These are phyloP conservation scores for Fusarium subtropicale DNA, from an alignment of 2,329 filamentous ascomycete genomes.

Conservation along the genomic window DNA sequence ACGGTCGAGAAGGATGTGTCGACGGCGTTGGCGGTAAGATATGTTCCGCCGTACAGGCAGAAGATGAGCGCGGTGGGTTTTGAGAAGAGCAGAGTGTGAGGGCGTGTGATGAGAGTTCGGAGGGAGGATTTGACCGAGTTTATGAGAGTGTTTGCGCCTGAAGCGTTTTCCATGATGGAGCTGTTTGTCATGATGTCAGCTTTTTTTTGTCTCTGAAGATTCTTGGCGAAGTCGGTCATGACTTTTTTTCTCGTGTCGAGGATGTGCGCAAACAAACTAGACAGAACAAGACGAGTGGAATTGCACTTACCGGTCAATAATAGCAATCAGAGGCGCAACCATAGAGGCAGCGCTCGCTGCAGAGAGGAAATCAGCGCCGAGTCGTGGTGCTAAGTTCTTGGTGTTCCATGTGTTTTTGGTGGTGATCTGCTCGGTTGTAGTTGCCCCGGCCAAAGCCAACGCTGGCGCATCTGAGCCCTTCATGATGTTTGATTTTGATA, in stretches of 20 bases:
- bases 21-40: conserved; percentile 86
- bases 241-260: background rate
- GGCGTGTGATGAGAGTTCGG: conserved; percentile 66
- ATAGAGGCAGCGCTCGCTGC: conserved; percentile 78
- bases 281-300: too few relatives aligned
- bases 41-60: conserved; percentile 87
- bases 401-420: conserved; percentile 74
- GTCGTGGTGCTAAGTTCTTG: conserved; percentile 72
- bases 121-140: conserved; percentile 71
- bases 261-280: background rate
- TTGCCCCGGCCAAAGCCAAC: conserved; percentile 39
- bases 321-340: conserved; percentile 85
- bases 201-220: background rate
- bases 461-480: conserved; percentile 32
- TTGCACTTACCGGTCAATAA: conserved; percentile 79
- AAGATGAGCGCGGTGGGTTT: conserved; percentile 77
- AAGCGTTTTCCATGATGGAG: conserved; percentile 85
- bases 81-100: conserved; percentile 70
- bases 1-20: conserved; percentile 81
- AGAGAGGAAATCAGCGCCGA: conserved; percentile 75
- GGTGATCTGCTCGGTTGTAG: conserved; percentile 33
- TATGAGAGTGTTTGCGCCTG: conserved; percentile 70
- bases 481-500: conserved; percentile 5
- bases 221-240: conserved; percentile 20
- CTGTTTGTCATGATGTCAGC: conserved; percentile 62